Conservation (phyloP, 1,284 basidiomycete species). For the Schizophyllum amplum region DNA sequence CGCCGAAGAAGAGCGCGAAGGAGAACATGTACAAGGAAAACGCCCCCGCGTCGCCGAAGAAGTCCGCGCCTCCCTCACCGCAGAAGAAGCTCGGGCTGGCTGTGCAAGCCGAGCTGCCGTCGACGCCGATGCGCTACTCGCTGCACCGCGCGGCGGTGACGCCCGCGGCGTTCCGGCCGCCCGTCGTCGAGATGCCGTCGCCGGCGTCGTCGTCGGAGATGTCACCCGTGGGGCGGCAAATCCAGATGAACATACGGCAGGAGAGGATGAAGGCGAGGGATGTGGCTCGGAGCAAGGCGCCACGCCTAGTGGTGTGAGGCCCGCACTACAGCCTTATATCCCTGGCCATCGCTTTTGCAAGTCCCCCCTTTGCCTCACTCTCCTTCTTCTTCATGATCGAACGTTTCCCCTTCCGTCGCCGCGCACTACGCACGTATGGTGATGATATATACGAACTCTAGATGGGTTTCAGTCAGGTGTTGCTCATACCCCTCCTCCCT, state of each 20-base stretch:
- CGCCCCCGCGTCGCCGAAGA: not conserved
- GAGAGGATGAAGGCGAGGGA: slow-evolving; percentile 42
- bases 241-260: slow-evolving; percentile 57
- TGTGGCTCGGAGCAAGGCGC: slow-evolving; percentile 15
- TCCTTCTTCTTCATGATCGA: not conserved
- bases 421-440: not conserved
- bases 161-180: slow-evolving; percentile 27
- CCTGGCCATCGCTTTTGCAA: too few relatives aligned
- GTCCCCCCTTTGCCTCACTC: too few relatives aligned
- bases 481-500: not conserved
- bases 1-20: not conserved
- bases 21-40: slow-evolving; percentile 17
- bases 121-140: slow-evolving; percentile 21
- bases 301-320: not conserved
- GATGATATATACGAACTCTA: not conserved
- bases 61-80: not conserved
- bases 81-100: slow-evolving; percentile 15
- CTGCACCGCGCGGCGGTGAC: slow-evolving; percentile 28
- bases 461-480: not conserved
- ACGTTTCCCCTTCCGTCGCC: not conserved
- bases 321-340: not conserved
- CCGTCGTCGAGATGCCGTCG: slow-evolving; percentile 29
- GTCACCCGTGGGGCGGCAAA: slow-evolving; percentile 53
- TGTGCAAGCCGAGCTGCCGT: slow-evolving; percentile 17
- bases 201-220: slow-evolving; percentile 68